phyloP scores from a whole-genome alignment of 306 rosid genomes.

The Prunus dulcis region DNA sequence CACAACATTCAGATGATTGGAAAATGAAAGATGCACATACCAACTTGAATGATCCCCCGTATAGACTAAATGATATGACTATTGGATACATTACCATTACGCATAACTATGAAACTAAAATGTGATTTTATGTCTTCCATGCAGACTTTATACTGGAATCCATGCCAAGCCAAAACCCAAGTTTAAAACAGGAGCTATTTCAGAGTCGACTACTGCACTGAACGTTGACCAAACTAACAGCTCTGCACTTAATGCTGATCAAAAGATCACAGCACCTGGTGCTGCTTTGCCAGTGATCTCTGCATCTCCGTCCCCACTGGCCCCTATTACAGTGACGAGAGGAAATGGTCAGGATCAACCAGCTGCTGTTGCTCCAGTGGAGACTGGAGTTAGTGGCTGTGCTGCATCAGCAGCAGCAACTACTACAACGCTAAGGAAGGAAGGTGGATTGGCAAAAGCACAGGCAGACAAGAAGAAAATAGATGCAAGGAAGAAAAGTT shows the following conservation, averaged over 20 bases:
- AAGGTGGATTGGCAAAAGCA: constrained; percentile 51
- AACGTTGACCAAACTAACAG: constrained; percentile 78
- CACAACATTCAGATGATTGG: not conserved
- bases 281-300: constrained; percentile 50
- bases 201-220: constrained; percentile 88
- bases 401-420: constrained; percentile 30
- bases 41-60: not conserved
- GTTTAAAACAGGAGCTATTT: constrained; percentile 82
- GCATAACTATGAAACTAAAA: not conserved
- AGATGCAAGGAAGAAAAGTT: constrained; percentile 96
- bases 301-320: constrained; percentile 33
- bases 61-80: not conserved
- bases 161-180: constrained; percentile 96
- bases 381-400: constrained; percentile 38
- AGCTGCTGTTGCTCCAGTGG: constrained; percentile 20
- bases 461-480: constrained; percentile 89
- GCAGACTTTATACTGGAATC: constrained; percentile 89
- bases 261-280: constrained; percentile 42
- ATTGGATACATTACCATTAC: not conserved
- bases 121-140: not conserved
- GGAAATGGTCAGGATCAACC: constrained; percentile 58
- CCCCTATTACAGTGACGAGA: constrained; percentile 34
- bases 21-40: not conserved
- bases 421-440: constrained; percentile 48
- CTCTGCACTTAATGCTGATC: constrained; percentile 53